phyloP scores from a whole-genome alignment of 202 grass and related monocot species.

The Tripidium arundinaceum region DNA sequence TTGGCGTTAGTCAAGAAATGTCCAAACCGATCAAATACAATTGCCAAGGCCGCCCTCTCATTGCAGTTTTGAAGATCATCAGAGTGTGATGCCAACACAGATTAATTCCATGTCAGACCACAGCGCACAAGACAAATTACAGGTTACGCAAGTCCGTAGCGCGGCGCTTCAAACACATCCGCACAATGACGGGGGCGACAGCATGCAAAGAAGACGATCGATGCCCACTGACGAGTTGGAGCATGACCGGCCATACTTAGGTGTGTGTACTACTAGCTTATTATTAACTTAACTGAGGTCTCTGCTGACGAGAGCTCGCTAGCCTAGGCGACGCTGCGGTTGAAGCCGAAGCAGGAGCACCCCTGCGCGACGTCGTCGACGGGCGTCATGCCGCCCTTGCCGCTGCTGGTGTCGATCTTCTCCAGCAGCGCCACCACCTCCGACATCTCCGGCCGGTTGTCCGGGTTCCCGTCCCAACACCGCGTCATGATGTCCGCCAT shows the following conservation, averaged over 20 bases:
- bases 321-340: slow-evolving; percentile 9
- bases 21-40: not conserved
- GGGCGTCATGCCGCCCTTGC: slow-evolving; percentile 60
- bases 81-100: not conserved
- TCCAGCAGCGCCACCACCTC: slow-evolving; percentile 76
- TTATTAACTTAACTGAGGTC: not conserved
- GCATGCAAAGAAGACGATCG: not conserved
- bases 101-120: not conserved
- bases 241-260: not conserved
- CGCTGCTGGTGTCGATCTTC: slow-evolving; percentile 43
- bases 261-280: not conserved
- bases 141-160: not conserved
- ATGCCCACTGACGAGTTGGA: not conserved
- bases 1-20: not conserved
- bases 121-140: not conserved
- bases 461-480: slow-evolving; percentile 76
- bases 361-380: slow-evolving; percentile 34
- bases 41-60: not conserved
- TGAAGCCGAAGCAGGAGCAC: slow-evolving; percentile 49
- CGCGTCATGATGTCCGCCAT: slow-evolving; percentile 62
- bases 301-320: not conserved
- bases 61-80: not conserved
- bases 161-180: not conserved
- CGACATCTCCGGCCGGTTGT: slow-evolving; percentile 76
- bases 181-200: not conserved